These are phyloP conservation scores for Dactylonectria estremocensis DNA, from an alignment of 2,329 filamentous ascomycete species.

Conservation along the genomic window DNA sequence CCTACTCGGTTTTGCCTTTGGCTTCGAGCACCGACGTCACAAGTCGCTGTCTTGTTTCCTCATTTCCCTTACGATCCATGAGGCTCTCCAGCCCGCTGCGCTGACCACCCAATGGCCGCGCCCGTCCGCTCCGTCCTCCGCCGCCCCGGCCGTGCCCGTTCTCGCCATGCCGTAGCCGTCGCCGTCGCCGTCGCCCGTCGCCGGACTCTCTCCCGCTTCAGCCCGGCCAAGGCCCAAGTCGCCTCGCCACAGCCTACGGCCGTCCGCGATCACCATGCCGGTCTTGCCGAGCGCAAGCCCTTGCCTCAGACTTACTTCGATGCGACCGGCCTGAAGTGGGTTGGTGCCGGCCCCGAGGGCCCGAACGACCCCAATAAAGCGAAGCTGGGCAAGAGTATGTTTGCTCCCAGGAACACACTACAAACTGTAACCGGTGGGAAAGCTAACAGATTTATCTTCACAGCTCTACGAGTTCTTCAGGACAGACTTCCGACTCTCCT, in stretches of 20 bases:
- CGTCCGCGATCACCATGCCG: slow-evolving; percentile 15
- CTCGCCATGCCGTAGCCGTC: slow-evolving; percentile 40
- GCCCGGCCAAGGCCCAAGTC: slow-evolving; percentile 51
- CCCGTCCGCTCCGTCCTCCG: slow-evolving; percentile 49
- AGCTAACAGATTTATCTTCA: slow-evolving; percentile 18
- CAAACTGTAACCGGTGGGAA: neutral
- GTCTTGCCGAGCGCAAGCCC: slow-evolving; percentile 31
- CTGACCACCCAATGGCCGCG: slow-evolving; percentile 54
- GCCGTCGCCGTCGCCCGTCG: slow-evolving; percentile 34
- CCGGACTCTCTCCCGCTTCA: slow-evolving; percentile 50
- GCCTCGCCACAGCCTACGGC: slow-evolving; percentile 15
- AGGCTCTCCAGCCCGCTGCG: slow-evolving; percentile 40
- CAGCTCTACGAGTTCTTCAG: slow-evolving; percentile 77
- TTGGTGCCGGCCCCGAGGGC: slow-evolving; percentile 50
- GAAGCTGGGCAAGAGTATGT: slow-evolving; percentile 75
- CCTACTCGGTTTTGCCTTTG: neutral
- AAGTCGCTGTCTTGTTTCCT: neutral
- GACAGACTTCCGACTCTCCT: slow-evolving; percentile 77
- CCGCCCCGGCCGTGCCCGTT: slow-evolving; percentile 42
- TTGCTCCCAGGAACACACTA: slow-evolving; percentile 20
- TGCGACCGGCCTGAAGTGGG: slow-evolving; percentile 49
- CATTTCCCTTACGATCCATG: slow-evolving; percentile 36
- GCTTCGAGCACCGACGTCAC: neutral
- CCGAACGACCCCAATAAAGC: slow-evolving; percentile 70
- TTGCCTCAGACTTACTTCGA: slow-evolving; percentile 52